Conservation (phyloP, 2,329 filamentous ascomycete species). For the Fusarium torreyae region DNA sequence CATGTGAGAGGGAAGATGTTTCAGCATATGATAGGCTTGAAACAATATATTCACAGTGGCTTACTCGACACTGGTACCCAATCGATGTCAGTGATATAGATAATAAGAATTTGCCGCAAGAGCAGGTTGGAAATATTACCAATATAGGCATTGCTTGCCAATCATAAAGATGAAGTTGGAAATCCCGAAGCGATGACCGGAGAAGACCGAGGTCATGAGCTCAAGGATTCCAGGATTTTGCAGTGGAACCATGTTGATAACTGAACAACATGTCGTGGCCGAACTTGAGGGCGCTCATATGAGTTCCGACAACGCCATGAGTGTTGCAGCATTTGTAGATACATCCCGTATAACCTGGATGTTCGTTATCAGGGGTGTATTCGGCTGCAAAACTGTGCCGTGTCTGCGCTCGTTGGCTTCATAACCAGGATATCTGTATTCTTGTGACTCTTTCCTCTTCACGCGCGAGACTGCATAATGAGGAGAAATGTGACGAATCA, state of each 20-base stretch:
- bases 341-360: slow-evolving; percentile 5
- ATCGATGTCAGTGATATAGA: slow-evolving; percentile 6
- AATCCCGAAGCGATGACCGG: neutral
- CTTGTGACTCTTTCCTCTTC: slow-evolving; percentile 31
- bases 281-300: slow-evolving; percentile 29
- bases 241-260: slow-evolving; percentile 19
- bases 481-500: slow-evolving; percentile 42
- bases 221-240: slow-evolving; percentile 14
- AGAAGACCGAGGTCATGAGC: slow-evolving; percentile 1
- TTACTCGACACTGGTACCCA: neutral
- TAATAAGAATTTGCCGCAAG: neutral
- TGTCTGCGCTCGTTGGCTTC: slow-evolving; percentile 28
- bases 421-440: slow-evolving; percentile 30
- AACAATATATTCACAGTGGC: slow-evolving; percentile 17
- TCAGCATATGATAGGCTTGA: slow-evolving; percentile 9
- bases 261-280: slow-evolving; percentile 18
- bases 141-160: neutral
- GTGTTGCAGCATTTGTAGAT: slow-evolving; percentile 17
- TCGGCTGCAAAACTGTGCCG: slow-evolving; percentile 31
- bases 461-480: slow-evolving; percentile 27
- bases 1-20: slow-evolving; percentile 12
- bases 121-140: neutral
- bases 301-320: slow-evolving; percentile 26
- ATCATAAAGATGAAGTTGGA: neutral
- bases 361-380: slow-evolving; percentile 19